Evolutionary conservation across 345 rosid genomes (phyloP).

Genomic region (Salix udensis): DNA sequence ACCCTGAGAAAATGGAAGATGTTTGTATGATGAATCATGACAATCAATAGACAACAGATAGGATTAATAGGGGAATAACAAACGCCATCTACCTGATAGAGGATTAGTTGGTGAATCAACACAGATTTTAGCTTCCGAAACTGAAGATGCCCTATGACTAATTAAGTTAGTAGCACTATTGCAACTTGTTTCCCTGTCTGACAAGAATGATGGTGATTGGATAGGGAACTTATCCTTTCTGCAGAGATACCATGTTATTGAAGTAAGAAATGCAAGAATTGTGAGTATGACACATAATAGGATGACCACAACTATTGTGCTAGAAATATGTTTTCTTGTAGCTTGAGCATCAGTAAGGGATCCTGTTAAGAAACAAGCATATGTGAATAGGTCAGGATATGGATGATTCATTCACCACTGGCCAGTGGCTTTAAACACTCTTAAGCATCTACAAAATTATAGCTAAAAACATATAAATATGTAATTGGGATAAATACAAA

Average conservation of each 20-base stretch:
- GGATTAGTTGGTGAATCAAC: slow-evolving; percentile 36
- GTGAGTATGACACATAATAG: slow-evolving; percentile 58
- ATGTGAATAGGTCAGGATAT: slow-evolving; percentile 14
- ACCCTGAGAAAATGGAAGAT: slow-evolving; percentile 44
- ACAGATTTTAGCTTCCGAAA: slow-evolving; percentile 35
- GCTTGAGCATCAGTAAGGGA: slow-evolving; percentile 31
- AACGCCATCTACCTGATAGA: slow-evolving; percentile 35
- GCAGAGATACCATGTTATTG: slow-evolving; percentile 50
- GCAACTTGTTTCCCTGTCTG: slow-evolving; percentile 74
- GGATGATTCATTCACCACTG: slow-evolving; percentile 1
- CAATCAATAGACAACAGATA: background rate
- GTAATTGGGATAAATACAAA: background rate
- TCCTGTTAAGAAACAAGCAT: slow-evolving; percentile 44
- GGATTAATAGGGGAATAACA: background rate
- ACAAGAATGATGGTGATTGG: slow-evolving; percentile 45
- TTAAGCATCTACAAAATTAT: background rate
- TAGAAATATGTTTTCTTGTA: slow-evolving; percentile 44
- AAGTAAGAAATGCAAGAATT: slow-evolving; percentile 65
- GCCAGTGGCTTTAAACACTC: background rate
- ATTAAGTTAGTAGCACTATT: slow-evolving; percentile 74
- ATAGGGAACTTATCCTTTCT: slow-evolving; percentile 44
- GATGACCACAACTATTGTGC: slow-evolving; percentile 51
- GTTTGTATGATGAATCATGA: background rate
- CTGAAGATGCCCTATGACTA: slow-evolving; percentile 44
- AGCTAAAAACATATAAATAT: background rate